Percentiles rank a stretch among this genome's conserved stretches.
Evolutionary conservation across 192 early-diverging fungal genomes (phyloP).

Genomic region (Gigaspora rosea): DNA sequence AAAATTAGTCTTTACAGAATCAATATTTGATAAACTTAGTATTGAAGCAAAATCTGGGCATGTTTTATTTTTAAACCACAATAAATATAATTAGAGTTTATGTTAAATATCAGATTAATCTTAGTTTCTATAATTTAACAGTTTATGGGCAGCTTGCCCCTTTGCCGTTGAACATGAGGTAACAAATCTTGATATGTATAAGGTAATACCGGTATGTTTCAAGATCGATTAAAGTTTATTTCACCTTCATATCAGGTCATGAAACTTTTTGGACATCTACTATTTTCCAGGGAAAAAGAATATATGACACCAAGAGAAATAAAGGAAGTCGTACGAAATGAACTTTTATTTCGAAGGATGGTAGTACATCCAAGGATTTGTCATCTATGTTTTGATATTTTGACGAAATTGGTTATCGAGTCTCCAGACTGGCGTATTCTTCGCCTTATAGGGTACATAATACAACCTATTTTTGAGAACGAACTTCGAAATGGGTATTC

Average conservation of each 20-base stretch:
- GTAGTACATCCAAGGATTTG: not conserved
- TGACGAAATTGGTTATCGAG: conserved; percentile 1
- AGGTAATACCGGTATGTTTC: too few relatives aligned
- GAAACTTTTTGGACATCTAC: conserved; percentile 8
- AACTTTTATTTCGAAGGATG: conserved; percentile 6
- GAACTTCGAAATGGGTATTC: not conserved
- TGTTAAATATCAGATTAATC: too few relatives aligned
- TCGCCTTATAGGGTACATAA: not conserved
- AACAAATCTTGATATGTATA: not conserved
- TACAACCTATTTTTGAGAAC: not conserved
- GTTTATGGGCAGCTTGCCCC: conserved; percentile 4
- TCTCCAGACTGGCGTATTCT: conserved; percentile 26
- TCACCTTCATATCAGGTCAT: not conserved
- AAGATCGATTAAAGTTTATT: too few relatives aligned
- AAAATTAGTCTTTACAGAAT: conserved; percentile 6
- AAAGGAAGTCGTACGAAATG: not conserved
- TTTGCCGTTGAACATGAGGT: conserved; percentile 24
- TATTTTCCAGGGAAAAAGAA: conserved; percentile 16
- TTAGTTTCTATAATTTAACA: not conserved
- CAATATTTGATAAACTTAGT: conserved; percentile 6
- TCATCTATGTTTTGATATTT: not conserved
- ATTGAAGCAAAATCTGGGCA: conserved; percentile 11
- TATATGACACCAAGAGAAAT: conserved; percentile 17
- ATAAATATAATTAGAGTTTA: too few relatives aligned
- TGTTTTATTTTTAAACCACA: too few relatives aligned